phyloP scores from a whole-genome alignment of 805 yeast genomes.

The Wickerhamiella shivajii region DNA sequence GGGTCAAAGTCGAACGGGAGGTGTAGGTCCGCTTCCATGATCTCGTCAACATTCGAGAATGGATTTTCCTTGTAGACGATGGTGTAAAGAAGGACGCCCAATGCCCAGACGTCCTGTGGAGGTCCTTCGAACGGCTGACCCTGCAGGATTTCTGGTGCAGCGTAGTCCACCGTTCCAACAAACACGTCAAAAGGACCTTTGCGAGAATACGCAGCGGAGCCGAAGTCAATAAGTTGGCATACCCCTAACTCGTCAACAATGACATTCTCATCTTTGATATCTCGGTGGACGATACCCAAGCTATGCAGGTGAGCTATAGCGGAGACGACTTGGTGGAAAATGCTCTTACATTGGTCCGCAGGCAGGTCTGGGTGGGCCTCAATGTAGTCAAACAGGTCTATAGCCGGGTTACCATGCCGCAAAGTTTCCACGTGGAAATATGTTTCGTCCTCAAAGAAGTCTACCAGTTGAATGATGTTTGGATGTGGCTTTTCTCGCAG shows the following conservation, averaged over 20 bases:
- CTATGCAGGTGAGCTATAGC: constrained; percentile 68
- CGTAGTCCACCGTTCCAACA: constrained; percentile 94
- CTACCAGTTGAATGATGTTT: constrained; percentile 69
- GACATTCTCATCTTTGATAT: constrained; percentile 87
- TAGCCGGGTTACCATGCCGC: constrained; percentile 79
- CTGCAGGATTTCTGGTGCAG: constrained; percentile 87
- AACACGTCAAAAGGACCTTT: constrained; percentile 95
- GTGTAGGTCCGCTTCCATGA: constrained; percentile 67
- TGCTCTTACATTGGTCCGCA: constrained; percentile 62
- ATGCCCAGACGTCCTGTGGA: constrained; percentile 95
- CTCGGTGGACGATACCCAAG: constrained; percentile 84
- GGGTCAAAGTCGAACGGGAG: constrained; percentile 50
- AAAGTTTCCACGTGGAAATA: constrained; percentile 87
- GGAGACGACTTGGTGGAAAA: constrained; percentile 64
- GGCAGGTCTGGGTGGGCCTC: constrained; percentile 73
- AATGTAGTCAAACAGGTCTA: constrained; percentile 83
- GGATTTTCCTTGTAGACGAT: constrained; percentile 90
- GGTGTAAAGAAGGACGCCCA: constrained; percentile 82
- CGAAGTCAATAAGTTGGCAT: constrained; percentile 83
- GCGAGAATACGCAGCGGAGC: constrained; percentile 79
- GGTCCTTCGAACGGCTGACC: constrained; percentile 85
- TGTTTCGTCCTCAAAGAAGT: constrained; percentile 82
- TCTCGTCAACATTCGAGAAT: constrained; percentile 88
- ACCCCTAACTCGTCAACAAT: constrained; percentile 66
- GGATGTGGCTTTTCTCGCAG: constrained; percentile 61